Conservation (phyloP, 2,329 filamentous ascomycete genomes). For the Fusarium temperatum region DNA sequence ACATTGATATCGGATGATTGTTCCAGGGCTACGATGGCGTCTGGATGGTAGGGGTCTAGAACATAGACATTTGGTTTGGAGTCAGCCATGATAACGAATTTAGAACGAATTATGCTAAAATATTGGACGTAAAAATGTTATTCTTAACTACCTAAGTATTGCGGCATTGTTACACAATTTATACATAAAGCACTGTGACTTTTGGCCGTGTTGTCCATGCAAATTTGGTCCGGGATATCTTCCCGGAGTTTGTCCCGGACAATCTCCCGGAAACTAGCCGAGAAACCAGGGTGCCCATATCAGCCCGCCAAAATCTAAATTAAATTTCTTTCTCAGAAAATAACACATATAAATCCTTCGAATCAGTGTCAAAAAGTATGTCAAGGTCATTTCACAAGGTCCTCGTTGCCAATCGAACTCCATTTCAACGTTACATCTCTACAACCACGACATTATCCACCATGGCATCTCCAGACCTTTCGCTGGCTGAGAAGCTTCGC, state of each 20-base stretch:
- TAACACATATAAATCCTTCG: accelerated
- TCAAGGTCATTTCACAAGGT: accelerated
- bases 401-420: not conserved
- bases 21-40: not conserved
- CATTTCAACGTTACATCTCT: not conserved
- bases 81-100: not conserved
- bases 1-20: not conserved
- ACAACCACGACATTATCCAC: not conserved
- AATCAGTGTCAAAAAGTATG: accelerated
- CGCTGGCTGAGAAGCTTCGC: not conserved
- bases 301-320: accelerated
- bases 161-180: not conserved
- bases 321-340: accelerated
- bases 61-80: not conserved
- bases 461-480: not conserved
- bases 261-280: not conserved
- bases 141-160: accelerated
- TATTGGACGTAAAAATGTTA: accelerated
- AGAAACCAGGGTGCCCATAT: accelerated
- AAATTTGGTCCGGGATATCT: accelerated
- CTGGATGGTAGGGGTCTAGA: not conserved
- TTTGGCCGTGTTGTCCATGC: accelerated
- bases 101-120: not conserved
- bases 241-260: not conserved
- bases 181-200: accelerated